phyloP scores from a whole-genome alignment of 129 eudicot genomes.

The Flaveria linearis region DNA sequence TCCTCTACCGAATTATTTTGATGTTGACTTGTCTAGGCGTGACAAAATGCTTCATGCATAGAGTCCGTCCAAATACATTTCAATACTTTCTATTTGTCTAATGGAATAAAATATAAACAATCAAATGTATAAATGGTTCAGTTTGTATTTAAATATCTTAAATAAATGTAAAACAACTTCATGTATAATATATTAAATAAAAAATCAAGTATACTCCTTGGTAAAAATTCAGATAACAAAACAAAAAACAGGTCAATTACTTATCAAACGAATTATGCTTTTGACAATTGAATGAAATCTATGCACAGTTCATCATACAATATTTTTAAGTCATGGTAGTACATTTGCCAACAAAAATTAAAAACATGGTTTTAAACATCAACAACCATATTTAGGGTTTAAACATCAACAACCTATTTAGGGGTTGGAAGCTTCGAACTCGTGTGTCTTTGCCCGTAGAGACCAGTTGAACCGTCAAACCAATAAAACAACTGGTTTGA shows the following conservation, averaged over 20 bases:
- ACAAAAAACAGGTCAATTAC: no score
- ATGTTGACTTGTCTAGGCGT: conserved; percentile 25
- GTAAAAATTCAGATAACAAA: no score
- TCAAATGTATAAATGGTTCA: not conserved
- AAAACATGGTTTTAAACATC: no score
- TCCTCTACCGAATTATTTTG: conserved; percentile 18
- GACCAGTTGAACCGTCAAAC: not conserved
- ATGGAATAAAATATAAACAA: not conserved
- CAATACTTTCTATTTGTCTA: conserved; percentile 7
- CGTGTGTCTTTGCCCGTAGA: no score
- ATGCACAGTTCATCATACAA: not conserved
- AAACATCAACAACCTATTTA: not conserved
- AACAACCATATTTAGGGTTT: not conserved
- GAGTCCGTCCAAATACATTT: not conserved
- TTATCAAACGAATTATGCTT: no score
- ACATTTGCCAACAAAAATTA: not conserved
- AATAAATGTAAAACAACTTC: not conserved
- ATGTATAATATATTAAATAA: not conserved
- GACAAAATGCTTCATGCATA: conserved; percentile 30
- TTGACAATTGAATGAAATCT: no score
- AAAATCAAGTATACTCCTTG: no score
- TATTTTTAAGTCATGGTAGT: not conserved
- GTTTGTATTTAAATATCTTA: not conserved
- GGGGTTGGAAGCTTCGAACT: not conserved
- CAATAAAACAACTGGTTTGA: not conserved